Base-by-base conservation (phyloP, 2,329 filamentous ascomycete species). In the Epichloe scottii region DNA sequence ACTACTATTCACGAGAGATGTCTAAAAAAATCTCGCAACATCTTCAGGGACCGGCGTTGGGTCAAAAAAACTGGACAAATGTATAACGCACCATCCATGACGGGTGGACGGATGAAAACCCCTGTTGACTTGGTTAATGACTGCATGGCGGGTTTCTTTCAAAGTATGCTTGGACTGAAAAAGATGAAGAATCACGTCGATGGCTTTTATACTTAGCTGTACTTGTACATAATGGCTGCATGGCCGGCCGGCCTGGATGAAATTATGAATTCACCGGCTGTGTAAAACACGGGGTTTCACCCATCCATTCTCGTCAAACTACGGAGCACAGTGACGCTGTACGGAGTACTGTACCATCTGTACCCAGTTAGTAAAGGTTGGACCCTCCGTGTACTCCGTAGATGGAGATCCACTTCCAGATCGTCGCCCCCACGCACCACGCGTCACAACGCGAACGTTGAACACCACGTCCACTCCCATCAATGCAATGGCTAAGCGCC, bases 11-110 rank as follows among this genome's bases (percentile, higher is more conserved):
- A 14, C 2, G 15, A 34, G 12, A 11, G 14, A 23, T 4, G 34
- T 10, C 6, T 46, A 8, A 23, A 35, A 30, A 42, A 45, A 39
- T 48, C 58, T 55, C 55, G 46, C 53, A 55, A 56, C 55, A 23
- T 57, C 52, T 56, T 55, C 50, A 49, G 54, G 56, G 58, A 58
- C 60, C 56, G 67, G 66, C 63, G 66, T 68, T 66, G 60, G 63
- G 56, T 64, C 56, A 58, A 57, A 15, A 42, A 47, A 42, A 47
- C 11, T 15, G 21, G 39, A 42, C n/a, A 26, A 43, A 56, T 69
- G 66, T 70, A 67, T 69, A 68, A 71, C 71, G 68, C 69, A 71
- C 70, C 68, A 63, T 68, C 72, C 69, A 72, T 62, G 68, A 71
- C 62, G 60, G 57, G 30, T 63, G 56, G 45, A 52, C 33, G 23